Percentiles rank a stretch among this genome's conserved stretches.
These are phyloP conservation scores for Aureobasidium subglaciale DNA, from an alignment of 2,329 filamentous ascomycete genomes.

Conservation along the genomic window DNA sequence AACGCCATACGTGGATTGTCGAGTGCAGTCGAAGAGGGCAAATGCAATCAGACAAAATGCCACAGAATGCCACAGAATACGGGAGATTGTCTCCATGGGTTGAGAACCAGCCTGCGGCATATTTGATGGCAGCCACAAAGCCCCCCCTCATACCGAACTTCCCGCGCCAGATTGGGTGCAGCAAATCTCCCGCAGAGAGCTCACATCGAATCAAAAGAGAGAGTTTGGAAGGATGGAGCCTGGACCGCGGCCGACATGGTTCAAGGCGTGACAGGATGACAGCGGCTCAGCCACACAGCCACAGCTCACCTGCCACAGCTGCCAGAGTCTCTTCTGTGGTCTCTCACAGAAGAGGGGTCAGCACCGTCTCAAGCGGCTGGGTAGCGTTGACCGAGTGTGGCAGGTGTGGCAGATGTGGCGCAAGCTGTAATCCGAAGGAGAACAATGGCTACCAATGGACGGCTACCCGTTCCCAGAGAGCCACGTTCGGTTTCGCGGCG, in stretches of 20 bases:
- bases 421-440: too few species aligned
- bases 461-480: neutral
- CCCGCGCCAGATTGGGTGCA: neutral
- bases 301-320: slow-evolving; percentile 1
- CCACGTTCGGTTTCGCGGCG: neutral
- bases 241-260: neutral
- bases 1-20: neutral
- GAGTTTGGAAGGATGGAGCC: neutral
- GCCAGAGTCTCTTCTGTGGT: too few species aligned
- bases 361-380: slow-evolving; percentile 7
- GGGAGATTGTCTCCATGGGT: neutral
- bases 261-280: slow-evolving; percentile 5
- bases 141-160: neutral
- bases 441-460: neutral
- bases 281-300: slow-evolving; percentile 12
- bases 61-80: neutral
- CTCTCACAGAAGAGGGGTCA: slow-evolving; percentile 3
- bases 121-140: slow-evolving; percentile 1
- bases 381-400: too few species aligned
- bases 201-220: neutral
- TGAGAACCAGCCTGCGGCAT: neutral
- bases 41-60: neutral
- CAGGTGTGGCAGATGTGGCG: slow-evolving; percentile 8
- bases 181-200: slow-evolving; percentile 7
- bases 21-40: neutral